A percentile compares a stretch with the other conserved stretches of the same genome.
Conservation (phyloP, 345 rosid genomes). For the Camelina neglecta region DNA sequence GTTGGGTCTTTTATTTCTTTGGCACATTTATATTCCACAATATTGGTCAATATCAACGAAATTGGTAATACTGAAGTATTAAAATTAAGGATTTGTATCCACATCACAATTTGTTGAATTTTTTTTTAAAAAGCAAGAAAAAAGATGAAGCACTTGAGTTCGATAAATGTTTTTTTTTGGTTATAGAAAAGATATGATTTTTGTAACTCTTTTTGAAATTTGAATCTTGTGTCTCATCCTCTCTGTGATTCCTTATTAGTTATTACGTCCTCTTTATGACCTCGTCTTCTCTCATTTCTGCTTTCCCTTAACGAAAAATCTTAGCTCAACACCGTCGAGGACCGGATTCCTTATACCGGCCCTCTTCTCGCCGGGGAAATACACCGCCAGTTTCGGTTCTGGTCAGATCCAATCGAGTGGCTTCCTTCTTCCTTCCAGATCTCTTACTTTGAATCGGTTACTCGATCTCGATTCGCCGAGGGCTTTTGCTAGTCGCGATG, state of each 20-base stretch:
- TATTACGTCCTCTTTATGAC: constrained; percentile 35
- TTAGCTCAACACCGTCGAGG: constrained; percentile 20
- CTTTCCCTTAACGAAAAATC: constrained; percentile 15
- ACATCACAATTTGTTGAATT: not conserved
- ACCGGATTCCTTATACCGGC: constrained; percentile 37
- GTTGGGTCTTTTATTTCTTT: not conserved
- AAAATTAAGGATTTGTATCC: not conserved
- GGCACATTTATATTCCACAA: no score
- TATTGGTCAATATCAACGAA: no score
- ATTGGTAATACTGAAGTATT: not conserved
- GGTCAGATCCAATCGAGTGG: constrained; percentile 36
- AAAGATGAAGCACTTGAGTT: constrained; percentile 36
- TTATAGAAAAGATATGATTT: not conserved
- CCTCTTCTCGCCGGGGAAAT: constrained; percentile 16
- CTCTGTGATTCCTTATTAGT: constrained; percentile 13
- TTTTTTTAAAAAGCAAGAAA: not conserved
- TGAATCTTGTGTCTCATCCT: constrained; percentile 38
- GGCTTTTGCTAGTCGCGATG: constrained; percentile 51
- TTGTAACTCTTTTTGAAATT: constrained; percentile 34
- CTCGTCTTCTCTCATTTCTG: constrained; percentile 28
- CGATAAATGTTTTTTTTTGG: not conserved
- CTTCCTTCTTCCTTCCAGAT: constrained; percentile 38
- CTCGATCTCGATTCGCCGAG: constrained; percentile 30
- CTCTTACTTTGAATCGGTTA: constrained; percentile 34
- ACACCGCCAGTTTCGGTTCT: constrained; percentile 20